phyloP scores from a whole-genome alignment of 1,284 basidiomycete species.

The Boletus smithii region DNA sequence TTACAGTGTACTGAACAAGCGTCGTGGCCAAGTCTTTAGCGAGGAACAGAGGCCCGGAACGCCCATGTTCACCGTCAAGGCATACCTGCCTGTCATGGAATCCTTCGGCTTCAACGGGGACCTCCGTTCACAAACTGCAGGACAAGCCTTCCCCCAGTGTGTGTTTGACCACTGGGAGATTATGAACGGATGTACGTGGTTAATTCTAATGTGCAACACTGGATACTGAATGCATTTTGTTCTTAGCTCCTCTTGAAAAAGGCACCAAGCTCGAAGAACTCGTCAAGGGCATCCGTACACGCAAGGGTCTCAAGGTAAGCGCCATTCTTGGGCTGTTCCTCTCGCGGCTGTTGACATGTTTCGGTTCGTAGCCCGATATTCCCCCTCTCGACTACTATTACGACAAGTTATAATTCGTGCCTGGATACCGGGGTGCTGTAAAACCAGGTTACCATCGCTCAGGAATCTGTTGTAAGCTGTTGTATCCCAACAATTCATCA shows the following conservation, averaged over 20 bases:
- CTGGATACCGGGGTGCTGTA: slow-evolving; percentile 4
- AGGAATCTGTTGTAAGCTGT: slow-evolving; percentile 18
- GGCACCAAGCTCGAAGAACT: slow-evolving; percentile 89
- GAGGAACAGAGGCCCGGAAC: slow-evolving; percentile 98
- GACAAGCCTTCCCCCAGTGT: slow-evolving; percentile 97
- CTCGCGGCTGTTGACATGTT: slow-evolving; percentile 10
- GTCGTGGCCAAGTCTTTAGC: slow-evolving; percentile 97
- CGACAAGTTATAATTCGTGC: slow-evolving; percentile 68
- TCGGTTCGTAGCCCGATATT: slow-evolving; percentile 65
- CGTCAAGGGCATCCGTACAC: slow-evolving; percentile 78
- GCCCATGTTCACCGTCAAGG: slow-evolving; percentile 99
- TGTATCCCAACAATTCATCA: slow-evolving; percentile 13
- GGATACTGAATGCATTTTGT: slow-evolving; percentile 8
- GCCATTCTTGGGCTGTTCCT: not conserved
- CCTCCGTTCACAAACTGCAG: slow-evolving; percentile 88
- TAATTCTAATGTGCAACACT: slow-evolving; percentile 12
- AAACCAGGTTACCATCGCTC: slow-evolving; percentile 9
- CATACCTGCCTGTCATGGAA: slow-evolving; percentile 94
- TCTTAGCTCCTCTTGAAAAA: slow-evolving; percentile 68
- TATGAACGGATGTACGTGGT: slow-evolving; percentile 72
- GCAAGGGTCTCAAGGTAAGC: slow-evolving; percentile 89
- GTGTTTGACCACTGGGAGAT: slow-evolving; percentile 93
- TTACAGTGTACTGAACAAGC: slow-evolving; percentile 93
- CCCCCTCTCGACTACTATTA: slow-evolving; percentile 86
- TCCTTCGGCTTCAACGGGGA: slow-evolving; percentile 99